Percentiles rank a stretch among this genome's conserved stretches.
phyloP scores from a whole-genome alignment of 148 eudicot genomes.

The Nepenthes gracilis region DNA sequence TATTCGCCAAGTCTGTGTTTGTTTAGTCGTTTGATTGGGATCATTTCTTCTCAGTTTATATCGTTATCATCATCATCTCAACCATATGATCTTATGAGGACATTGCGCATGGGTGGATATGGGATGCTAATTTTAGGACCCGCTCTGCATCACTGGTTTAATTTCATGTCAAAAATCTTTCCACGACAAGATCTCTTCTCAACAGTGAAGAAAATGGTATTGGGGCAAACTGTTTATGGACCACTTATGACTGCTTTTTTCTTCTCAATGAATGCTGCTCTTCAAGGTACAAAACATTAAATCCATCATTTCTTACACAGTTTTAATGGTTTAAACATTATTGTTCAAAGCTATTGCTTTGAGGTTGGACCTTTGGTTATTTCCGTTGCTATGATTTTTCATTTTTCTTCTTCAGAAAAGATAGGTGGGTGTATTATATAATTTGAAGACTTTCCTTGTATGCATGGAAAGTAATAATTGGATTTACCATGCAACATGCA shows the following conservation, averaged over 20 bases:
- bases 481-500: too few species aligned
- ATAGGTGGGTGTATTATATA: too few species aligned
- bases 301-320: neutral
- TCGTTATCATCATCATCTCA: constrained; percentile 38
- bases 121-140: constrained; percentile 82
- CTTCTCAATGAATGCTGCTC: constrained; percentile 77
- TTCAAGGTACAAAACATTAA: constrained; percentile 48
- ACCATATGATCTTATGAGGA: constrained; percentile 55
- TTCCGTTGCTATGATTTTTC: too few species aligned
- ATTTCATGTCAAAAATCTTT: constrained; percentile 45
- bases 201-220: constrained; percentile 63
- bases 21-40: neutral
- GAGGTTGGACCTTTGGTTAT: neutral
- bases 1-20: neutral
- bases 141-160: constrained; percentile 86
- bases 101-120: constrained; percentile 80
- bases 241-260: constrained; percentile 71
- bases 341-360: neutral
- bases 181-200: constrained; percentile 66
- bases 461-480: too few species aligned
- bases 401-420: too few species aligned
- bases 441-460: too few species aligned
- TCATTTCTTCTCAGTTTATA: constrained; percentile 29
- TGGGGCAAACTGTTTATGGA: constrained; percentile 75
- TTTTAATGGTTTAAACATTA: neutral